Evolutionary conservation across 2,329 filamentous ascomycete genomes (phyloP).

Genomic region (Cladosporium sp.): DNA sequence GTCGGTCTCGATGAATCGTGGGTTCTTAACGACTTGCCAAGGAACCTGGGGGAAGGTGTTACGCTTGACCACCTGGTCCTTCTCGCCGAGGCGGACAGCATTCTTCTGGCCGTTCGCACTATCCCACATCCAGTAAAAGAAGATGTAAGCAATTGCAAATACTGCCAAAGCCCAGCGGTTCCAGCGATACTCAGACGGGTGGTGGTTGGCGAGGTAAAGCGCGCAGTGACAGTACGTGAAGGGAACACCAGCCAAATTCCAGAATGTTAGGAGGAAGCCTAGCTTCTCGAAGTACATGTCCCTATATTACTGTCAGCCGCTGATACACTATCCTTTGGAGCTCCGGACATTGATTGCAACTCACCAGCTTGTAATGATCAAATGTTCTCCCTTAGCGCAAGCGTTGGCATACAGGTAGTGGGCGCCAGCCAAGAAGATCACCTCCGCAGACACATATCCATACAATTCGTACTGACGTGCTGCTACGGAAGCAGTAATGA

Average conservation of each 20-base stretch:
- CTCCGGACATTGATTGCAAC: too few species aligned
- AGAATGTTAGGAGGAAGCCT: constrained; percentile 97
- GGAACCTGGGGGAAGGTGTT: constrained; percentile 84
- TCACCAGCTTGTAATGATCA: constrained; percentile 67
- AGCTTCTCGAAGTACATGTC: constrained; percentile 98
- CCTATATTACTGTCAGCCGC: constrained; percentile 47
- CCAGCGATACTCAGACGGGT: constrained; percentile 72
- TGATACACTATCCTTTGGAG: too few species aligned
- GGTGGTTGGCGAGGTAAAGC: constrained; percentile 80
- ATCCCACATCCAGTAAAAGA: constrained; percentile 89
- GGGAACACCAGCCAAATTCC: constrained; percentile 89
- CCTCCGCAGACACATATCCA: constrained; percentile 82
- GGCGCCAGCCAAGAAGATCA: constrained; percentile 78
- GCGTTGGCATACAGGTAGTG: constrained; percentile 91
- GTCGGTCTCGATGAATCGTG: constrained; percentile 68
- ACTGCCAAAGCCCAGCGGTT: constrained; percentile 62
- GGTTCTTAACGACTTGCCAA: constrained; percentile 78
- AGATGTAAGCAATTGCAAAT: constrained; percentile 67
- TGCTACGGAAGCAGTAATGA: constrained; percentile 70
- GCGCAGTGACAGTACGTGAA: constrained; percentile 92
- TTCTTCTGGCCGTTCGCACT: constrained; percentile 93
- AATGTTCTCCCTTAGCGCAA: constrained; percentile 86
- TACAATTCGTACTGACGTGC: constrained; percentile 79
- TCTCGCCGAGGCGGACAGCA: constrained; percentile 76
- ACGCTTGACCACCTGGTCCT: constrained; percentile 64